Evolutionary conservation across 768 basidiomycete species (phyloP), one percentile per base, ranked within the genome.

Genomic region (Boletus edulis): DNA sequence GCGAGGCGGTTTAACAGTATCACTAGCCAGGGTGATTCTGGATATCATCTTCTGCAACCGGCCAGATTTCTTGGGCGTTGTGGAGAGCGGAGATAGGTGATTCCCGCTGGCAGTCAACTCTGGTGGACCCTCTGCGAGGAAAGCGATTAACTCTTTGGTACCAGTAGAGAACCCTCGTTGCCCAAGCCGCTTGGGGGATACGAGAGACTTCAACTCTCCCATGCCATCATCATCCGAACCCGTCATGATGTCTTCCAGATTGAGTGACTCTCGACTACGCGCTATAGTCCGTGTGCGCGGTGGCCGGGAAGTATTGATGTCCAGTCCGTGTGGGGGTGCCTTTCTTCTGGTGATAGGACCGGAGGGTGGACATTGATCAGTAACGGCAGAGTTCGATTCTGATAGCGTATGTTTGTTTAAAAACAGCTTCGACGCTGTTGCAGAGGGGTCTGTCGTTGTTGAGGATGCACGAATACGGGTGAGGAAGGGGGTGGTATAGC

Each of bases 1-100:
- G 45, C 71, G 78, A 57, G 69, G 69, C 34, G 62, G 55, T 42
- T 62, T 68, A 17, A 55, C 56, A 44, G 61, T 65, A 43, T 69
- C 73, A 48, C 67, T 53, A 18, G 79, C 78, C 58, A 82, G 73
- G 37, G 82, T 85, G 27, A 93, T 75, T 62, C 84, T 86, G 18
- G 90, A 91, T 62, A 94, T 88, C 85, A 94, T 91, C 58, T 85
- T 81, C 69, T 87, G 86, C 56, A 94, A 73, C 24, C 89, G 80
- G 46, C 83, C 83, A 51, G 77, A 78, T 69, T 84, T 84, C 62
- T 70, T 73, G 54, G 58, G 65, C 56, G 65, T 58, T 10, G 47
- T 4, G 14, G 62, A 56, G 13, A 64, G 75, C 29, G 74, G 61
- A 24, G 77, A 75, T 54, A 81, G 80, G 8, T 70, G 67, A 51